Evolutionary conservation across 495 filamentous ascomycete species (phyloP).

Genomic region (Penicillium fimorum): DNA sequence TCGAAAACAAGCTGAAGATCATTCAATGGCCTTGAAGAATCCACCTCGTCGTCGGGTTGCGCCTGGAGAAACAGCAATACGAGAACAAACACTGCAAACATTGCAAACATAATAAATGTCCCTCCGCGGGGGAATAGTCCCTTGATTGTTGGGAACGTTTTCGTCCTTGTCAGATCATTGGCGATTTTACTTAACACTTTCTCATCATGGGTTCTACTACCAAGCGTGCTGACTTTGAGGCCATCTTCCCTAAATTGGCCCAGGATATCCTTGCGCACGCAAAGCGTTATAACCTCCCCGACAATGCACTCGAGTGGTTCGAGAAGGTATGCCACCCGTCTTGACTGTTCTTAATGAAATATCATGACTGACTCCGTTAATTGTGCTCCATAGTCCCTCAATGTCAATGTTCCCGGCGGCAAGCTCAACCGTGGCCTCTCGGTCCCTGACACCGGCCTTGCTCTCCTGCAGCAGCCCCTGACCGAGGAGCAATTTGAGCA

Average conservation of each 20-base stretch:
- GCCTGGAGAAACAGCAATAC: slow-evolving; percentile 3
- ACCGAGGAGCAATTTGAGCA: slow-evolving; percentile 78
- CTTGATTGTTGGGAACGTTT: slow-evolving; percentile 2
- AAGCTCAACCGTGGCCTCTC: slow-evolving; percentile 99
- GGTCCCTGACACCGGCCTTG: slow-evolving; percentile 81
- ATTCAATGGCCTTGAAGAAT: slow-evolving; percentile 1
- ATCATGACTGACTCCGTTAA: neutral
- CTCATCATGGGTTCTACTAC: slow-evolving; percentile 61
- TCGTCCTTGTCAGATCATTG: slow-evolving; percentile 6
- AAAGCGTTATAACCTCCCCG: slow-evolving; percentile 75
- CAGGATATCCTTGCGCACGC: slow-evolving; percentile 73
- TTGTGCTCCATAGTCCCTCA: slow-evolving; percentile 56
- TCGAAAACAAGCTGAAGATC: neutral
- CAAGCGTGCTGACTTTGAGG: slow-evolving; percentile 81
- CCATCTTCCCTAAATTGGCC: slow-evolving; percentile 76
- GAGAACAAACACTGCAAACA: slow-evolving; percentile 14
- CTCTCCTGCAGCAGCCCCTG: slow-evolving; percentile 72
- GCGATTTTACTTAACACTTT: slow-evolving; percentile 1
- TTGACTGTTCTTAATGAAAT: neutral
- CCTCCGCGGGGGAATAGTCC: slow-evolving; percentile 20
- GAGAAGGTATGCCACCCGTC: slow-evolving; percentile 58
- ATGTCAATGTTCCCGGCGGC: slow-evolving; percentile 84
- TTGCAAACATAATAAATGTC: slow-evolving; percentile 32
- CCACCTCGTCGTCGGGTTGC: slow-evolving; percentile 4
- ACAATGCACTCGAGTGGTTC: slow-evolving; percentile 83